A percentile compares a stretch with the other conserved stretches of the same genome.
phyloP scores from a whole-genome alignment of 306 rosid species.

The Castanea crenata region DNA sequence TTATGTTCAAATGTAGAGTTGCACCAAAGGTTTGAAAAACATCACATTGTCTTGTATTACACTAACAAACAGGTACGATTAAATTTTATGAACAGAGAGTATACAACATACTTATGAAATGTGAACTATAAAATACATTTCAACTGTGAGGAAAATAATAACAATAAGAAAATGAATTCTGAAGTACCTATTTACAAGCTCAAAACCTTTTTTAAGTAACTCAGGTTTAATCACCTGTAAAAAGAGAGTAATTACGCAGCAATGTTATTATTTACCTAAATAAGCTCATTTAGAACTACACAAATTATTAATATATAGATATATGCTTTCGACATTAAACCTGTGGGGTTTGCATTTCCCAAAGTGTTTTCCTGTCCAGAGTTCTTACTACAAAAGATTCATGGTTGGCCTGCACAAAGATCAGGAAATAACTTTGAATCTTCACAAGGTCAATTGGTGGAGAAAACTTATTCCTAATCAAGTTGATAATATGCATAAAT shows the following conservation, averaged over 20 bases:
- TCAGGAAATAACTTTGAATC: conserved; percentile 17
- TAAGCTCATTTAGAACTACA: conserved; percentile 4
- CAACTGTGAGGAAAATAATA: background rate
- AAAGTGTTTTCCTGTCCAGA: conserved; percentile 74
- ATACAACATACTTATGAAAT: background rate
- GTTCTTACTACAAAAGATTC: conserved; percentile 81
- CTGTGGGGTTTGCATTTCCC: conserved; percentile 99
- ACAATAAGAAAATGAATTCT: background rate
- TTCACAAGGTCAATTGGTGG: conserved; percentile 13
- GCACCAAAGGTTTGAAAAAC: too few relatives aligned
- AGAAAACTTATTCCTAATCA: background rate
- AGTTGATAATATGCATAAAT: background rate
- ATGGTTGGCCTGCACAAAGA: conserved; percentile 67
- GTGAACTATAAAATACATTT: background rate
- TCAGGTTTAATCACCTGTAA: conserved; percentile 76
- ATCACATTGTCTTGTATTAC: too few relatives aligned
- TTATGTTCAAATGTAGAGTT: too few relatives aligned
- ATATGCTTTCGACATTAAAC: conserved; percentile 32
- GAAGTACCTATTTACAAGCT: conserved; percentile 81
- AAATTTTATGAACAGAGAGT: too few relatives aligned
- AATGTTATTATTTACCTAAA: background rate
- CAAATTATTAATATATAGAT: background rate
- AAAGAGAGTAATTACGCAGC: conserved; percentile 13
- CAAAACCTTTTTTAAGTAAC: conserved; percentile 86
- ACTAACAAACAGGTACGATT: too few relatives aligned